phyloP scores from a whole-genome alignment of 108 stramenopile genomes.

The Fragilariopsis cylindrus region DNA sequence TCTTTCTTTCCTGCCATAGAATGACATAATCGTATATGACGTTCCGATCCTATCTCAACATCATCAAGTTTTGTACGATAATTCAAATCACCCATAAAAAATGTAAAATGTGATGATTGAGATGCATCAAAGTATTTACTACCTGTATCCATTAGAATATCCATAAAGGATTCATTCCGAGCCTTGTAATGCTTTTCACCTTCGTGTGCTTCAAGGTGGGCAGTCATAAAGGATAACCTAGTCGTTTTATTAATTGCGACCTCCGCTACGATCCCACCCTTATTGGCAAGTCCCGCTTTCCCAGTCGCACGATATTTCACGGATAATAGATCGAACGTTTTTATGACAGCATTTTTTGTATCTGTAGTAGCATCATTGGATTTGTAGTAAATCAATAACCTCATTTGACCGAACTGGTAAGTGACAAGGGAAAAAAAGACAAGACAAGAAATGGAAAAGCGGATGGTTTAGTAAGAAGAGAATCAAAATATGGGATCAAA shows the following conservation, averaged over 20 bases:
- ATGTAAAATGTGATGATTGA: conserved; percentile 54
- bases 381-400: conserved; percentile 46
- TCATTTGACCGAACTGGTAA: conserved; percentile 57
- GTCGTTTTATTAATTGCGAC: conserved; percentile 46
- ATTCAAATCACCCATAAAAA: conserved; percentile 74
- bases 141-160: conserved; percentile 42
- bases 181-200: conserved; percentile 43
- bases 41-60: conserved; percentile 28
- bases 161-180: conserved; percentile 41
- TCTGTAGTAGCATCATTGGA: not conserved
- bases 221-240: conserved; percentile 49
- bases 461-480: not conserved
- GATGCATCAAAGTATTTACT: conserved; percentile 47
- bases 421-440: conserved; percentile 15
- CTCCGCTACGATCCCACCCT: conserved; percentile 67
- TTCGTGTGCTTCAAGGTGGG: conserved; percentile 74
- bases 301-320: conserved; percentile 54
- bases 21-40: conserved; percentile 26
- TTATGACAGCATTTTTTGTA: conserved; percentile 21
- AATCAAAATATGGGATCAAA: no score
- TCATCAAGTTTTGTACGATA: conserved; percentile 40
- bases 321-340: conserved; percentile 27
- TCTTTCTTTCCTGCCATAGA: conserved; percentile 35
- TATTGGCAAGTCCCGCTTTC: conserved; percentile 54
- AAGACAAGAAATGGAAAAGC: conserved; percentile 15